Base-by-base conservation (phyloP, 257 asterid genomes). In the Buddleja alternifolia region DNA sequence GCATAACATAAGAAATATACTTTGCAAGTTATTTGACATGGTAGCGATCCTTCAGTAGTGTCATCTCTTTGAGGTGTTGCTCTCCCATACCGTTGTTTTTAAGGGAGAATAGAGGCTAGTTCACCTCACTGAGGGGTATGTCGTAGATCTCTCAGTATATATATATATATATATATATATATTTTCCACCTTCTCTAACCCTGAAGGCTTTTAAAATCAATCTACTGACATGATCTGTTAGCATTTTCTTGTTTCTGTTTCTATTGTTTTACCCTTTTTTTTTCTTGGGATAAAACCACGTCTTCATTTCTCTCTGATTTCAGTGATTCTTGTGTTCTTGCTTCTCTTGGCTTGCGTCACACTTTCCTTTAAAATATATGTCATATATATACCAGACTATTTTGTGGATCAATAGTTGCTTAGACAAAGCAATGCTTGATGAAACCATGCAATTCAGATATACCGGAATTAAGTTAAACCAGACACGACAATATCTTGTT, bases 261-360 rank as follows among this genome's bases (percentile, higher is more conserved):
- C n/a, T n/a, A n/a, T n/a, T n/a, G n/a, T n/a, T n/a, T n/a, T n/a
- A n/a, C n/a, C n/a, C 3, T 20, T 15, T 20, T 47, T 63, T 12
- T 2, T 50, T 34, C 32, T 16, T n/a, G 7, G 10, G 15, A 12
- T 48, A 53, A 12, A 73, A 44, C 53, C 20, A 47, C 23, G n/a
- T n/a, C 40, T 44, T 20, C 20, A 12, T 52, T 23, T 55, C 67
- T 48, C 51, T 19, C 8, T 70, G 65, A 17, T 34, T 17, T 23
- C 14, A 54, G 21, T 21, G 17, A 36, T 15, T n/a, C 20, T 51
- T 53, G n/a, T 63, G 44, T 23, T 45, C 42, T 60, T 32, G 37
- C 73, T 66, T 57, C n/a, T 25, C n/a, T n/a, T n/a, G n/a, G n/a
- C 36, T 24, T 53, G 65, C 45, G 5, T 7, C 56, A 20, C 36